Percentiles rank a stretch among this genome's conserved stretches.
These are phyloP conservation scores for Mucor plumbeus DNA, from an alignment of 371 early-diverging fungal genomes.

Conservation along the genomic window DNA sequence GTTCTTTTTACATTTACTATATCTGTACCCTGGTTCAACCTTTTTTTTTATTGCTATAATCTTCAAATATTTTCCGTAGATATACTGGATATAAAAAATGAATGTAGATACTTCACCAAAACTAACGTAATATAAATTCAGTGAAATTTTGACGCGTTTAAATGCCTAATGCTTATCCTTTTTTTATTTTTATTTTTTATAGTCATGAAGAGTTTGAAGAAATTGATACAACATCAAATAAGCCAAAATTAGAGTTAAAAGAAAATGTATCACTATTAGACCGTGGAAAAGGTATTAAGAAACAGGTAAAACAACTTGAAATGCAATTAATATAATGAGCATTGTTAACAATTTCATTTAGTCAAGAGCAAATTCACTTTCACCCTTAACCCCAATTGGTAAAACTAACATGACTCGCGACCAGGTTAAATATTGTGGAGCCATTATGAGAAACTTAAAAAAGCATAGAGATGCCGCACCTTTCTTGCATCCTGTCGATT, in stretches of 20 bases:
- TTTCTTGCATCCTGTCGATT: constrained; percentile 95
- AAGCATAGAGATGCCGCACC: constrained; percentile 77
- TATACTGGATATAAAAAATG: constrained; percentile 4
- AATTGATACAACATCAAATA: constrained; percentile 17
- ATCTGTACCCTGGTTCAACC: constrained; percentile 13
- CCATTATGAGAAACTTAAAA: constrained; percentile 77
- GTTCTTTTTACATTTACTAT: neutral
- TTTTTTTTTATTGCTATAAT: constrained; percentile 13
- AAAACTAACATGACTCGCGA: constrained; percentile 71
- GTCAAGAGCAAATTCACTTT: constrained; percentile 30
- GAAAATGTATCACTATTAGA: constrained; percentile 28
- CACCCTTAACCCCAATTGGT: constrained; percentile 32
- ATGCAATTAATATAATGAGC: neutral
- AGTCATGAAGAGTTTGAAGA: constrained; percentile 28
- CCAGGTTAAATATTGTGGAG: constrained; percentile 80
- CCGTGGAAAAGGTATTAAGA: constrained; percentile 27
- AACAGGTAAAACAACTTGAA: constrained; percentile 22
- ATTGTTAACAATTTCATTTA: constrained; percentile 1
- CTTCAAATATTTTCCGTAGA: constrained; percentile 1
- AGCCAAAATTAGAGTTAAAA: constrained; percentile 23
- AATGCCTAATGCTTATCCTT: neutral
- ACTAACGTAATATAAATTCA: constrained; percentile 5
- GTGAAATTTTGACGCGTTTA: constrained; percentile 6
- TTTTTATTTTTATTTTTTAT: no score
- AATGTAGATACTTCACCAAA: constrained; percentile 11